phyloP scores from a whole-genome alignment of 768 basidiomycete genomes.

The Suillus hirtellus region DNA sequence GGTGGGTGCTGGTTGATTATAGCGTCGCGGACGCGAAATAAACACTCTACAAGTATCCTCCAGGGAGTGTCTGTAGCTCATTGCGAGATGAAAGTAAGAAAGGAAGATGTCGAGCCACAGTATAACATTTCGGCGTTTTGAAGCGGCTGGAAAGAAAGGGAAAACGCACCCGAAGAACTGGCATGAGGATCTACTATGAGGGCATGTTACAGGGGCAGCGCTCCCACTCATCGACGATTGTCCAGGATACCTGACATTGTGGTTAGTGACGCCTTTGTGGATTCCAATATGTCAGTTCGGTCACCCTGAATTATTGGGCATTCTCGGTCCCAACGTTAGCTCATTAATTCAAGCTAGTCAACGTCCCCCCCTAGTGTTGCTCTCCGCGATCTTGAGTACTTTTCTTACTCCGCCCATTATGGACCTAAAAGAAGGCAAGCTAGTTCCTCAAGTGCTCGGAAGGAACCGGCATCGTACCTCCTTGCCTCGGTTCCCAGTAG shows the following conservation, averaged over 20 bases:
- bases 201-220: conserved; percentile 10
- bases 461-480: no score
- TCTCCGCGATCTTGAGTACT: background rate
- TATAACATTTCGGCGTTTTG: conserved; percentile 6
- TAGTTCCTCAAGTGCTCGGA: no score
- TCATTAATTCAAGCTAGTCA: background rate
- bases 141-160: conserved; percentile 17
- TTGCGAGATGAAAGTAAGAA: conserved; percentile 20
- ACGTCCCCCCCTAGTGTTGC: background rate
- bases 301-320: conserved; percentile 5
- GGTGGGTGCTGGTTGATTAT: conserved; percentile 6
- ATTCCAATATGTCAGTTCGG: background rate
- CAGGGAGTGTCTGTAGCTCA: conserved; percentile 30
- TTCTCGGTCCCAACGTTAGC: conserved; percentile 4
- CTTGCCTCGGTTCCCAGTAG: no score
- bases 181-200: conserved; percentile 11
- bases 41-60: conserved; percentile 33
- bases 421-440: conserved; percentile 4
- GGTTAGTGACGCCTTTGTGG: conserved; percentile 3
- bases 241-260: conserved; percentile 3
- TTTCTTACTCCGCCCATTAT: conserved; percentile 11
- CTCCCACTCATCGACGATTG: background rate
- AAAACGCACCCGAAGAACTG: conserved; percentile 15
- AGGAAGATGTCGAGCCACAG: conserved; percentile 8
- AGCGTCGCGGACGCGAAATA: conserved; percentile 22